Evolutionary conservation across 352 stramenopile genomes (phyloP).

Genomic region (Hyphochytrium catenoides): DNA sequence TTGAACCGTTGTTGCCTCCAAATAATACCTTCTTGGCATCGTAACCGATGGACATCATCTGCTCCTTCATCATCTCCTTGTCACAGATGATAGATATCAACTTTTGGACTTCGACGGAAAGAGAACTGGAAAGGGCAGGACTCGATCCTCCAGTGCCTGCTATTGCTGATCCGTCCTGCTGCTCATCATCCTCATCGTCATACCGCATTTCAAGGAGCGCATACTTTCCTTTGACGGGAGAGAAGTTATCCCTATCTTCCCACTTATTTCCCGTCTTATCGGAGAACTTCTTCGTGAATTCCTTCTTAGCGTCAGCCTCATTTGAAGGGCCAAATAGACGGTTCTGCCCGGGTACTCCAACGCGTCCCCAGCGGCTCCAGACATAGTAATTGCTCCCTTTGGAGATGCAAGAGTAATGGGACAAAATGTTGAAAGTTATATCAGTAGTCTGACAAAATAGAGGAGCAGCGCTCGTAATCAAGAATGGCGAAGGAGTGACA

Average conservation of each 20-base stretch:
- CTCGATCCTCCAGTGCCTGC: slow-evolving; percentile 14
- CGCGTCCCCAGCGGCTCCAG: slow-evolving; percentile 40
- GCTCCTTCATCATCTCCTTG: too few species aligned
- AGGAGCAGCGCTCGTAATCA: too few species aligned
- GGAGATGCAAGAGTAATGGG: too few species aligned
- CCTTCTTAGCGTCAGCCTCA: slow-evolving; percentile 18
- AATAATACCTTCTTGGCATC: too few species aligned
- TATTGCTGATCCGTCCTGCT: slow-evolving; percentile 26
- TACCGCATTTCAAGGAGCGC: slow-evolving; percentile 35
- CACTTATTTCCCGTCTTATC: slow-evolving; percentile 45
- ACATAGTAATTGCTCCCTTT: too few species aligned
- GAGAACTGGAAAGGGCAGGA: too few species aligned
- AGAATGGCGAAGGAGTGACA: too few species aligned
- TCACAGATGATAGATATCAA: slow-evolving; percentile 14
- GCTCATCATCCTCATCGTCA: slow-evolving; percentile 22
- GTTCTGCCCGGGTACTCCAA: slow-evolving; percentile 39
- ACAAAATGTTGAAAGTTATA: too few species aligned
- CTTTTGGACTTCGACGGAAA: too few species aligned
- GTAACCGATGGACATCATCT: too few species aligned
- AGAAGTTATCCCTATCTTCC: slow-evolving; percentile 19
- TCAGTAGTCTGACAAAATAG: too few species aligned
- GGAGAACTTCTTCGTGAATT: slow-evolving; percentile 55
- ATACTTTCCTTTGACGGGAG: slow-evolving; percentile 36
- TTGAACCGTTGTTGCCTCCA: too few species aligned
- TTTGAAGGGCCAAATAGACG: slow-evolving; percentile 42